These are phyloP conservation scores for Claviceps humidiphila DNA, from an alignment of 2,329 filamentous ascomycete genomes.

Conservation along the genomic window DNA sequence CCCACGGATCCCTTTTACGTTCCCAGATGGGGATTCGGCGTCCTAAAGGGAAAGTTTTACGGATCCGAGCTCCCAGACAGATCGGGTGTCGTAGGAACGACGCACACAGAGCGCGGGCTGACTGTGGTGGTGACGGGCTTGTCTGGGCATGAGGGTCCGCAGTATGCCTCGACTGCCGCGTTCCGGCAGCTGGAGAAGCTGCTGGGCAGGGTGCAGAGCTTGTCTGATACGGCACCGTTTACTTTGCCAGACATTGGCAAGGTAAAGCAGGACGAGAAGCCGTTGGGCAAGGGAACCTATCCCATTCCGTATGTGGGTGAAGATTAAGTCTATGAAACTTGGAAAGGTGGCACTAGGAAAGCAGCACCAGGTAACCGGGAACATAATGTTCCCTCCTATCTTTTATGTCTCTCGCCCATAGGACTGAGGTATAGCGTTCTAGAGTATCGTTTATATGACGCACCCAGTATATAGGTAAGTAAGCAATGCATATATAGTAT, in stretches of 20 bases:
- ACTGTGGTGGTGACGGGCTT: constrained; percentile 54
- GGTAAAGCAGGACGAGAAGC: constrained; percentile 7
- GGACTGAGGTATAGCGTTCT: no score
- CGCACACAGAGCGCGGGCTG: constrained; percentile 61
- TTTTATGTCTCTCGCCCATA: no score
- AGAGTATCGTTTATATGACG: no score
- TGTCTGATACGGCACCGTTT: constrained; percentile 31
- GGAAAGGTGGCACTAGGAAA: no score
- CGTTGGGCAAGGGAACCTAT: constrained; percentile 13
- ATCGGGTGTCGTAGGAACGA: constrained; percentile 54
- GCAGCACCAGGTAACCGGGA: no score
- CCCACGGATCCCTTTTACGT: constrained; percentile 56
- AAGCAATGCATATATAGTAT: not conserved
- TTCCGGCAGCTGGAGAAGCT: constrained; percentile 65
- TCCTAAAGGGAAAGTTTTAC: constrained; percentile 34
- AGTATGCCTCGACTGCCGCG: constrained; percentile 54
- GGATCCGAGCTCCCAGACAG: constrained; percentile 36
- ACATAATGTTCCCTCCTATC: no score
- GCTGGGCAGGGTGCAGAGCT: constrained; percentile 51
- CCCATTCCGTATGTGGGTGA: constrained; percentile 9
- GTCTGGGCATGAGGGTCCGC: constrained; percentile 54
- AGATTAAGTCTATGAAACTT: not conserved
- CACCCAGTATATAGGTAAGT: not conserved
- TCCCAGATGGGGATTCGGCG: constrained; percentile 24
- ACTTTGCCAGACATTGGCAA: constrained; percentile 11